phyloP scores from a whole-genome alignment of 2,329 filamentous ascomycete genomes.

The Trichoderma sp. region DNA sequence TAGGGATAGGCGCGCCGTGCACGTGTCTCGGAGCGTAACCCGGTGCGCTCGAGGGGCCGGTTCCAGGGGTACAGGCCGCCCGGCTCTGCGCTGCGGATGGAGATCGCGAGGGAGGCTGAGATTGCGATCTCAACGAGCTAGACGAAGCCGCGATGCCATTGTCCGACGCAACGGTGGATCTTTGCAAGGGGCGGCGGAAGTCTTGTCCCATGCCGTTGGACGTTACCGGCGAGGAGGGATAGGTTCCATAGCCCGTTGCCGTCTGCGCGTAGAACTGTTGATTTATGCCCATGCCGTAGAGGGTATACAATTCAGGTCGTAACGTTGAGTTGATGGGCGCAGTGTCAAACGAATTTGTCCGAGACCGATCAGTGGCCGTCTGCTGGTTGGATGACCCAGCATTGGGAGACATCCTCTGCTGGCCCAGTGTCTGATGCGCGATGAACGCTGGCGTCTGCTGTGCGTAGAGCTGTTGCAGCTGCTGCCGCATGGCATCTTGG shows the following conservation, averaged over 20 bases:
- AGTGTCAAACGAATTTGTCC: constrained; percentile 63
- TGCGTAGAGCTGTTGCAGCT: constrained; percentile 34
- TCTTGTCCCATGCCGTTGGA: constrained; percentile 45
- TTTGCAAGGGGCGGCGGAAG: constrained; percentile 55
- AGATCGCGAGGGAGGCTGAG: constrained; percentile 59
- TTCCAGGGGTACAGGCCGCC: constrained; percentile 29
- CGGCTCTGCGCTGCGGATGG: constrained; percentile 30
- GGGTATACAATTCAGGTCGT: constrained; percentile 54
- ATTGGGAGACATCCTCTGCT: constrained; percentile 32
- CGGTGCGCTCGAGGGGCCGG: constrained; percentile 37
- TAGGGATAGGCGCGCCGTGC: constrained; percentile 51
- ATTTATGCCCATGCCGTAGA: constrained; percentile 43
- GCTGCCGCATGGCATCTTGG: constrained; percentile 36
- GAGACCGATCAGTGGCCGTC: constrained; percentile 45
- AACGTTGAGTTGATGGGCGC: constrained; percentile 57
- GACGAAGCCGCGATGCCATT: constrained; percentile 45
- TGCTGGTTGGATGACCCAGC: constrained; percentile 29
- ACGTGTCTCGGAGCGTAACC: constrained; percentile 38
- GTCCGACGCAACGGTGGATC: constrained; percentile 50
- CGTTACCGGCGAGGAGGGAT: constrained; percentile 55
- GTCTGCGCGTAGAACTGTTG: constrained; percentile 48
- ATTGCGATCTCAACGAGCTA: constrained; percentile 61
- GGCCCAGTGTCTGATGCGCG: constrained; percentile 36
- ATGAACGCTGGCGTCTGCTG: constrained; percentile 35
- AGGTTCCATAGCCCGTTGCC: constrained; percentile 45